Evolutionary conservation across 1,284 basidiomycete genomes (phyloP).

Genomic region (Moesziomyces sp.): DNA sequence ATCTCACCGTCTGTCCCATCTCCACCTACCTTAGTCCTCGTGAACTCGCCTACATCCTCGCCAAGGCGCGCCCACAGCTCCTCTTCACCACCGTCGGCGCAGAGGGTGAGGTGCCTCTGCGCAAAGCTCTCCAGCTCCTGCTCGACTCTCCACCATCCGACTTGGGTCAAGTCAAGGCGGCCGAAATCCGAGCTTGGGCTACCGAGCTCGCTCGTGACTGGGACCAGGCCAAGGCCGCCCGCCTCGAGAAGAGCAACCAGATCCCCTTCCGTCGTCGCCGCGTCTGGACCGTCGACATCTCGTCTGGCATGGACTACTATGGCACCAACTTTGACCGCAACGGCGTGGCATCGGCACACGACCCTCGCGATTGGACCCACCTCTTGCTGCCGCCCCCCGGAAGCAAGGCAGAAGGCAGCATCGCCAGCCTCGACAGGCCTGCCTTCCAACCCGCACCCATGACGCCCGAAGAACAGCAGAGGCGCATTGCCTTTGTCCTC

Average conservation of each 20-base stretch:
- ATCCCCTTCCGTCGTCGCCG: conserved; percentile 25
- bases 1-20: conserved; percentile 64
- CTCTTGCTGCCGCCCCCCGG: conserved; percentile 47
- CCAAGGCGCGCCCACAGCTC: conserved; percentile 64
- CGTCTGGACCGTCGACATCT: conserved; percentile 52
- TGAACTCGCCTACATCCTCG: conserved; percentile 68
- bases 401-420: conserved; percentile 40
- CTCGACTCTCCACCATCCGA: conserved; percentile 43
- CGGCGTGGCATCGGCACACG: conserved; percentile 39
- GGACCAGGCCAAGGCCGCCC: conserved; percentile 35
- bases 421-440: conserved; percentile 27
- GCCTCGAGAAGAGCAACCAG: conserved; percentile 40
- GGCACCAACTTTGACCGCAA: conserved; percentile 34
- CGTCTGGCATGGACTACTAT: conserved; percentile 50
- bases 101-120: conserved; percentile 55
- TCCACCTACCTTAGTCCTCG: conserved; percentile 67
- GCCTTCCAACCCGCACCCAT: conserved; percentile 33
- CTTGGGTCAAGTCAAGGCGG: conserved; percentile 25
- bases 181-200: conserved; percentile 40
- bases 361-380: conserved; percentile 56
- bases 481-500: conserved; percentile 61
- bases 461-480: conserved; percentile 41
- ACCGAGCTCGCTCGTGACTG: conserved; percentile 44
- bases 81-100: conserved; percentile 63
- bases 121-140: conserved; percentile 48